Evolutionary conservation across 805 yeast genomes (phyloP).

Genomic region (Kregervanrija delftensis): DNA sequence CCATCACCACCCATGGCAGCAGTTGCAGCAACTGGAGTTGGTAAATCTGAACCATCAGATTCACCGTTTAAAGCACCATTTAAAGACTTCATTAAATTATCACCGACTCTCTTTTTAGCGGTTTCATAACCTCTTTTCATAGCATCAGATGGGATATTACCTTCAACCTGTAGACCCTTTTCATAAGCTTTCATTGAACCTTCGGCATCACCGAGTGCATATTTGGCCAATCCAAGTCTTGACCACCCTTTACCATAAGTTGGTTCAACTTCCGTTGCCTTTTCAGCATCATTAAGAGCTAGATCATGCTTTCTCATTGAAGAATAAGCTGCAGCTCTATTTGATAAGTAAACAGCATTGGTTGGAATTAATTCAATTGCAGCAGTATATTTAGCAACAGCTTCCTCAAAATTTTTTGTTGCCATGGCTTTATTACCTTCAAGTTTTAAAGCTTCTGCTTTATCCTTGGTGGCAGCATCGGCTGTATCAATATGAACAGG

Average conservation of each 20-base stretch:
- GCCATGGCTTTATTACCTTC: constrained; percentile 93
- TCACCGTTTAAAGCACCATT: constrained; percentile 17
- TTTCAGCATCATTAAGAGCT: constrained; percentile 79
- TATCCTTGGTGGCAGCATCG: constrained; percentile 42
- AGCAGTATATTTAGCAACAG: constrained; percentile 70
- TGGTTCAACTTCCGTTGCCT: constrained; percentile 74
- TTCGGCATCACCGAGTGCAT: constrained; percentile 88
- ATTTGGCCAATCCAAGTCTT: constrained; percentile 88
- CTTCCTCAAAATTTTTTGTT: constrained; percentile 56
- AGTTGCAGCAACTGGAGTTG: constrained; percentile 20
- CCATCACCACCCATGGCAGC: constrained; percentile 22
- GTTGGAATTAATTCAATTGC: constrained; percentile 66
- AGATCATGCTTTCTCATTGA: constrained; percentile 64
- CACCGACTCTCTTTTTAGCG: constrained; percentile 81
- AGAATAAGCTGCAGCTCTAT: constrained; percentile 95
- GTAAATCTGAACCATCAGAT: constrained; percentile 16
- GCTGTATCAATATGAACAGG: constrained; percentile 38
- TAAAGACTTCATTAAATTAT: constrained; percentile 47
- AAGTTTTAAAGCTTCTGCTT: constrained; percentile 78
- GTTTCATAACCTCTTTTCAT: constrained; percentile 93
- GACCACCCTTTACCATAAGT: constrained; percentile 88
- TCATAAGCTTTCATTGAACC: constrained; percentile 89
- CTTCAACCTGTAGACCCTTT: constrained; percentile 81
- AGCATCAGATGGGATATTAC: constrained; percentile 75
- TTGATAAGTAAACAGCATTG: constrained; percentile 82